Evolutionary conservation across 306 rosid genomes (phyloP).

Genomic region (Lathyrus tuberosus): DNA sequence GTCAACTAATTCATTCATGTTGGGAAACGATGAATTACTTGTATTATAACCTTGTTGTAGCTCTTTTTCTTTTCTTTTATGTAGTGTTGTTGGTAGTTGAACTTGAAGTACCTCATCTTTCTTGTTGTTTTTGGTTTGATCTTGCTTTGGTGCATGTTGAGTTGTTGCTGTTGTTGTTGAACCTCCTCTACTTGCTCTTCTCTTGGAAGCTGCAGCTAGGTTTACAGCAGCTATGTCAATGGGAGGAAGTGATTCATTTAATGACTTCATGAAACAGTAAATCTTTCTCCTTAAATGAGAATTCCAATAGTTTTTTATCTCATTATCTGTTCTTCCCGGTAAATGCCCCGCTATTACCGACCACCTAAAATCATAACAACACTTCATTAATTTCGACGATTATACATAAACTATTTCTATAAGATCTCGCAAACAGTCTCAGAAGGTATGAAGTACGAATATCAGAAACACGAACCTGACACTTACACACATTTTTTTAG

Average conservation of each 20-base stretch:
- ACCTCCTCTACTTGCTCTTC: constrained; percentile 37
- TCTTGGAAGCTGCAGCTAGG: constrained; percentile 35
- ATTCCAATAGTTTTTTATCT: constrained; percentile 90
- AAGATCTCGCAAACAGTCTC: no score
- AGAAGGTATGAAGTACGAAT: no score
- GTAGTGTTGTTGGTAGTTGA: constrained; percentile 6
- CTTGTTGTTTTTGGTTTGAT: constrained; percentile 18
- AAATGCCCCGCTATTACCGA: constrained; percentile 76
- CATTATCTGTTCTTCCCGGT: constrained; percentile 87
- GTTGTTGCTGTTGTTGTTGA: neutral
- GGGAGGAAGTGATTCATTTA: constrained; percentile 43
- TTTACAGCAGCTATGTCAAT: constrained; percentile 38
- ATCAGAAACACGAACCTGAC: no score
- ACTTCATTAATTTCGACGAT: neutral
- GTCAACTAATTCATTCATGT: constrained; percentile 37
- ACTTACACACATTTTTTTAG: no score
- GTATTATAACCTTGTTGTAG: neutral
- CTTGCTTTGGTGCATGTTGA: constrained; percentile 30
- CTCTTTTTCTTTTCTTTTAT: constrained; percentile 28
- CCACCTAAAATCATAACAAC: constrained; percentile 61
- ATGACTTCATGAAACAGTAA: constrained; percentile 57
- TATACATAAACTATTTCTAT: no score
- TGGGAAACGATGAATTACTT: constrained; percentile 12
- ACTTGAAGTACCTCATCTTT: neutral
- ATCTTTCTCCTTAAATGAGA: constrained; percentile 75